Conservation (phyloP, 208 protist genomes). For the Leishmania turanica region DNA sequence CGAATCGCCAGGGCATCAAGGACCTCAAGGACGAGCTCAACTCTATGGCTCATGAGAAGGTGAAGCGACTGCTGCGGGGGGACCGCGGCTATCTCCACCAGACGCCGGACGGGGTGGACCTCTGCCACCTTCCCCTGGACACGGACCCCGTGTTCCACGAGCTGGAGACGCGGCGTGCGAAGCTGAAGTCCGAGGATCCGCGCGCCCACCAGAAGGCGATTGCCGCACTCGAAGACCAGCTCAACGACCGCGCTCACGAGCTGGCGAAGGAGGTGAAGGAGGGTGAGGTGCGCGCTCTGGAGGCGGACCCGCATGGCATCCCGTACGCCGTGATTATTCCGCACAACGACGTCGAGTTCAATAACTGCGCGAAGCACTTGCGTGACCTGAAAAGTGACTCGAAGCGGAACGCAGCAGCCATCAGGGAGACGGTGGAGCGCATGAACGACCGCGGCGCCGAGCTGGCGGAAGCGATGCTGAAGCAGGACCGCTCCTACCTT, state of each 20-base stretch:
- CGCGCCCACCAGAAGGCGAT: slow-evolving; percentile 51
- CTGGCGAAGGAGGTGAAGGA: slow-evolving; percentile 73
- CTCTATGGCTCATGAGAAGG: slow-evolving; percentile 57
- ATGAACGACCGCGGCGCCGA: slow-evolving; percentile 66
- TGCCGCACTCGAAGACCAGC: slow-evolving; percentile 51
- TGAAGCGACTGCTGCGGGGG: slow-evolving; percentile 45
- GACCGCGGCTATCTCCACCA: slow-evolving; percentile 78
- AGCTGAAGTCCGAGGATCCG: slow-evolving; percentile 66
- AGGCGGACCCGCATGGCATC: slow-evolving; percentile 50
- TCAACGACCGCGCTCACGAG: slow-evolving; percentile 73
- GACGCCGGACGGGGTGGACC: slow-evolving; percentile 64
- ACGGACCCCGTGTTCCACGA: slow-evolving; percentile 67
- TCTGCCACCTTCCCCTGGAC: slow-evolving; percentile 64
- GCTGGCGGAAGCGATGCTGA: slow-evolving; percentile 47
- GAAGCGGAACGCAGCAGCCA: slow-evolving; percentile 41
- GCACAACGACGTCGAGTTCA: slow-evolving; percentile 67
- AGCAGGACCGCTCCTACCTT: slow-evolving; percentile 67
- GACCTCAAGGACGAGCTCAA: slow-evolving; percentile 76
- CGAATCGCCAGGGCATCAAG: slow-evolving; percentile 63
- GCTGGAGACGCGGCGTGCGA: slow-evolving; percentile 63
- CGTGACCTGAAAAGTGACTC: slow-evolving; percentile 64
- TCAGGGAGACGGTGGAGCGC: slow-evolving; percentile 37
- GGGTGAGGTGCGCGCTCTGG: slow-evolving; percentile 49
- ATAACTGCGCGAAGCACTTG: slow-evolving; percentile 42
- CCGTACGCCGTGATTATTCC: slow-evolving; percentile 59